Percentiles rank a stretch among this genome's conserved stretches.
phyloP scores from a whole-genome alignment of 2,329 filamentous ascomycete species.

The Fusarium sambucinum region DNA sequence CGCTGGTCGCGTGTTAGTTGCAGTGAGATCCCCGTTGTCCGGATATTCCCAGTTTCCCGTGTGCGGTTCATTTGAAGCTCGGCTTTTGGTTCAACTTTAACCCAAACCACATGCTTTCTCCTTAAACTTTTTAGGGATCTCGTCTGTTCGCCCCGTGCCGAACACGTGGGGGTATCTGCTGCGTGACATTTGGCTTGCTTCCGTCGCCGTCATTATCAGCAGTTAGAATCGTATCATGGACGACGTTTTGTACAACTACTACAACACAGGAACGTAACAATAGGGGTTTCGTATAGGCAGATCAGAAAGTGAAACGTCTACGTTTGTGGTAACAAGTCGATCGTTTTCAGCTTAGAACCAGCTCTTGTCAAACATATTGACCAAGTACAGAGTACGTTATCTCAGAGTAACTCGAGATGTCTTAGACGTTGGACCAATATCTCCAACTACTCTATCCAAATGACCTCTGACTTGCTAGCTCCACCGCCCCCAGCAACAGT shows the following conservation, averaged over 20 bases:
- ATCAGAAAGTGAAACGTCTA: slow-evolving; percentile 3
- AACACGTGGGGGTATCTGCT: slow-evolving; percentile 25
- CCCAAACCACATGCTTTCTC: slow-evolving; percentile 4
- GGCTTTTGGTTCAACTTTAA: slow-evolving; percentile 5
- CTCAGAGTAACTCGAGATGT: slow-evolving; percentile 1
- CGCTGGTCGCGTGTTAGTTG: slow-evolving; percentile 33
- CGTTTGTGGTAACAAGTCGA: background rate
- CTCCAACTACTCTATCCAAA: too few species aligned
- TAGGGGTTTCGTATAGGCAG: slow-evolving; percentile 7
- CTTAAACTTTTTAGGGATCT: background rate
- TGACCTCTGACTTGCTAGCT: slow-evolving; percentile 20
- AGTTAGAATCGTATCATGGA: background rate
- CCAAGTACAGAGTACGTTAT: slow-evolving; percentile 20
- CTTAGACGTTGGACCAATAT: slow-evolving; percentile 5
- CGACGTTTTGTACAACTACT: slow-evolving; percentile 2
- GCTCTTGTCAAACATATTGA: slow-evolving; percentile 2
- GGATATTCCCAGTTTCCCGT: slow-evolving; percentile 27
- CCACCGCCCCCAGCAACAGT: slow-evolving; percentile 5
- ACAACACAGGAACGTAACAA: background rate
- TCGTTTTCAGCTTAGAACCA: background rate
- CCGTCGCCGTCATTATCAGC: background rate
- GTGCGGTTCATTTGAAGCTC: slow-evolving; percentile 7
- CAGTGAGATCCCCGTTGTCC: slow-evolving; percentile 22
- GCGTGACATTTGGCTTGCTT: slow-evolving; percentile 29
- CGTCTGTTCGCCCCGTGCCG: slow-evolving; percentile 19